These are phyloP conservation scores for Dactylellina drechsleri DNA, from an alignment of 2,329 filamentous ascomycete genomes.

Conservation along the genomic window DNA sequence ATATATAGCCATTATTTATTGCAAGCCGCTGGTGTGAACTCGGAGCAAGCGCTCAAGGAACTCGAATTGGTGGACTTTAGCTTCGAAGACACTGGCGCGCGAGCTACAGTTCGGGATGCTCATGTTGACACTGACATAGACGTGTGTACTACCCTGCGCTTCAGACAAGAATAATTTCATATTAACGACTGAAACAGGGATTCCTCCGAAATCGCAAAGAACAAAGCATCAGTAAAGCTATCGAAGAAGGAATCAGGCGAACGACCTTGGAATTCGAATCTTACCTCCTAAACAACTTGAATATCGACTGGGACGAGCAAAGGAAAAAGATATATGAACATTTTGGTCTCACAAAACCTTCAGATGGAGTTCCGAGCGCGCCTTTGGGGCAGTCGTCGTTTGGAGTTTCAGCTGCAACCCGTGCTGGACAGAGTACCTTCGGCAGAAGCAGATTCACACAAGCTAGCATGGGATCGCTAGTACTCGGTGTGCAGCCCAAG, in stretches of 20 bases:
- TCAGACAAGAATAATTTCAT: conserved; percentile 54
- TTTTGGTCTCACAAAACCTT: conserved; percentile 76
- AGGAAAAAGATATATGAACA: conserved; percentile 93
- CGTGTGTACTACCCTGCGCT: conserved; percentile 56
- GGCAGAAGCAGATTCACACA: conserved; percentile 55
- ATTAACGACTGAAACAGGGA: conserved; percentile 64
- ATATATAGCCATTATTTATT: conserved; percentile 83
- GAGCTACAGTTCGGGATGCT: conserved; percentile 57
- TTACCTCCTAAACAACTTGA: conserved; percentile 93
- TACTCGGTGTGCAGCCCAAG: conserved; percentile 45
- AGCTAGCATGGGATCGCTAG: conserved; percentile 42
- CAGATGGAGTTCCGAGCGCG: conserved; percentile 48
- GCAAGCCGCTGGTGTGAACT: conserved; percentile 90
- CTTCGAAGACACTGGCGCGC: conserved; percentile 63
- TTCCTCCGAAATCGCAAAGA: conserved; percentile 88
- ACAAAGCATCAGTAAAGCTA: conserved; percentile 90
- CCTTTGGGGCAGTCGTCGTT: conserved; percentile 58
- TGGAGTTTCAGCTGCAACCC: conserved; percentile 55
- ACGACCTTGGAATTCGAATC: conserved; percentile 91
- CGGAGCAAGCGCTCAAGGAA: conserved; percentile 84
- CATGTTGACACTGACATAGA: conserved; percentile 74
- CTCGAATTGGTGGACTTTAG: conserved; percentile 78
- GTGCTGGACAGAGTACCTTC: conserved; percentile 54
- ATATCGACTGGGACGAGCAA: conserved; percentile 95
- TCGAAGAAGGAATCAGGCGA: conserved; percentile 87